Conservation (phyloP, 352 stramenopile genomes). For the Globisporangium camurandrum region DNA sequence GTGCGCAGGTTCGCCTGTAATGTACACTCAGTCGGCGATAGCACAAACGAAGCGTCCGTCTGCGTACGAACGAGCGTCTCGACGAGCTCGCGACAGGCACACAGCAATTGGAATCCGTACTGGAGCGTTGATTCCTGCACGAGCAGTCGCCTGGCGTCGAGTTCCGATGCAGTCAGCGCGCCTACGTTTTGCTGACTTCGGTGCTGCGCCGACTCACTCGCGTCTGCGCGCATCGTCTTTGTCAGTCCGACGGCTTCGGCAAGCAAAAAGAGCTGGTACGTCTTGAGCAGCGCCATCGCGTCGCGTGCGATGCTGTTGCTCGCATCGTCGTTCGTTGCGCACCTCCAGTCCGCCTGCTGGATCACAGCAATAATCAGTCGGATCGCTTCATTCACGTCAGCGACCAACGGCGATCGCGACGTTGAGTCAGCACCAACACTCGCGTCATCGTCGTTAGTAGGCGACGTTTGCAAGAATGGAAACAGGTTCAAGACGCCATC, state of each 20-base stretch:
- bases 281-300: constrained; percentile 52
- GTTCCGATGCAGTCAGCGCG: background rate
- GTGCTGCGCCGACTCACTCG: too few relatives aligned
- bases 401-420: too few relatives aligned
- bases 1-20: constrained; percentile 30
- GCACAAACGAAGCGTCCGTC: constrained; percentile 38
- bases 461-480: constrained; percentile 18
- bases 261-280: constrained; percentile 71
- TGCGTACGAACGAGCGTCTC: constrained; percentile 39
- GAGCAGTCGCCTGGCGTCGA: constrained; percentile 24
- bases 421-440: too few relatives aligned
- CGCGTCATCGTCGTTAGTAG: constrained; percentile 5
- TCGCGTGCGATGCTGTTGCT: constrained; percentile 20
- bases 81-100: constrained; percentile 45
- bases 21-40: constrained; percentile 15
- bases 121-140: constrained; percentile 66
- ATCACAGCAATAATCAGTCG: constrained; percentile 30
- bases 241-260: constrained; percentile 67
- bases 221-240: constrained; percentile 21
- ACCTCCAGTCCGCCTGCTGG: constrained; percentile 6
- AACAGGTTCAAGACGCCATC: constrained; percentile 70
- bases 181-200: too few relatives aligned
- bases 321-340: background rate
- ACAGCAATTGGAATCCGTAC: constrained; percentile 58
- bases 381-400: constrained; percentile 30